Conservation (phyloP, 305 asterid genomes). For the Ilex paraguariensis region DNA sequence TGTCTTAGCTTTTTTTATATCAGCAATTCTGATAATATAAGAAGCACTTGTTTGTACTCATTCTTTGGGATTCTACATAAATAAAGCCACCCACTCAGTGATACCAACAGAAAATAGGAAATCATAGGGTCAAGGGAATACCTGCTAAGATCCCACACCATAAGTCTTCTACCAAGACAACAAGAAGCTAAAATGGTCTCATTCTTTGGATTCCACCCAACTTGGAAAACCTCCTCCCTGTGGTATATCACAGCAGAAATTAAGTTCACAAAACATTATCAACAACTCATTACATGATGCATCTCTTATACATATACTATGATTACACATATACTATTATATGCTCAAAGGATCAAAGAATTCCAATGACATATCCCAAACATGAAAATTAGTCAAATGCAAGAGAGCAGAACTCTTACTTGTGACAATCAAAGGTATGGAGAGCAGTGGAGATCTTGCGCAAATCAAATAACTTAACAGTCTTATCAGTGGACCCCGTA, state of each 20-base stretch:
- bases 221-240: slow-evolving; percentile 96
- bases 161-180: slow-evolving; percentile 81
- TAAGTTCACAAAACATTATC: too few relatives aligned
- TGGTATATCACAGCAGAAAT: slow-evolving; percentile 8
- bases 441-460: slow-evolving; percentile 65
- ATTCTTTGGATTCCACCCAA: slow-evolving; percentile 90
- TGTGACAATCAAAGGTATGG: slow-evolving; percentile 78
- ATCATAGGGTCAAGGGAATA: slow-evolving; percentile 19
- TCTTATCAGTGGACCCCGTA: slow-evolving; percentile 90
- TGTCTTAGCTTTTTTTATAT: too few relatives aligned
- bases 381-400: neutral
- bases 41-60: too few relatives aligned
- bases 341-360: too few relatives aligned
- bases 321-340: too few relatives aligned
- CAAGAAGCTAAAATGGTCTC: slow-evolving; percentile 92
- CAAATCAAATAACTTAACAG: slow-evolving; percentile 81
- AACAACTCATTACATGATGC: too few relatives aligned
- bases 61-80: too few relatives aligned
- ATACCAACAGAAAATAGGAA: neutral
- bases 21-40: too few relatives aligned
- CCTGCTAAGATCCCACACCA: slow-evolving; percentile 99
- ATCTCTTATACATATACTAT: too few relatives aligned
- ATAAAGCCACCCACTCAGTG: too few relatives aligned
- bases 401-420: slow-evolving; percentile 38
- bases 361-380: too few relatives aligned